A percentile compares a stretch with the other conserved stretches of the same genome.
These are phyloP conservation scores for Infundibulicybe gibba DNA, from an alignment of 768 basidiomycete species.

Conservation along the genomic window DNA sequence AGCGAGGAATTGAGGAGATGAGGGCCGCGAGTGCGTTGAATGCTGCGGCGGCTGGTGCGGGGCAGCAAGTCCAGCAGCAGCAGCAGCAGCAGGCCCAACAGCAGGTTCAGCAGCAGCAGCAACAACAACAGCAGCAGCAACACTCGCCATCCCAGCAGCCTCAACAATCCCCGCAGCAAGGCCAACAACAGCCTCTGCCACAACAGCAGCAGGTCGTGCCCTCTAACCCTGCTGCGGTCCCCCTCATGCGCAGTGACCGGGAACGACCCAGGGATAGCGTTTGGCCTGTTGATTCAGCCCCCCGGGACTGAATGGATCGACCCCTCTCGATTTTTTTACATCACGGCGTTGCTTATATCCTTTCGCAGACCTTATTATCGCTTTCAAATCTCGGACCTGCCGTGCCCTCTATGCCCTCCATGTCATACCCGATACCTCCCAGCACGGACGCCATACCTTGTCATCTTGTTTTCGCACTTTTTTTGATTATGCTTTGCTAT, in stretches of 20 bases:
- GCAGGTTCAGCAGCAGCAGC: constrained; percentile 1
- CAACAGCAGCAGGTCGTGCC: constrained; percentile 7
- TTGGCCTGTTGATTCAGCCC: constrained; percentile 25
- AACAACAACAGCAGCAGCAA: constrained; percentile 1
- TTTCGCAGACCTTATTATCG: too few species aligned
- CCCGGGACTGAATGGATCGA: constrained; percentile 16
- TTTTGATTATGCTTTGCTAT: background rate
- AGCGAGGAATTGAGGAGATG: constrained; percentile 77
- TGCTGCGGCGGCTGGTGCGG: constrained; percentile 1
- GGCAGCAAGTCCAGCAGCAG: constrained; percentile 1
- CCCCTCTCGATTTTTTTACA: background rate
- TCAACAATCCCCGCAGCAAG: constrained; percentile 6
- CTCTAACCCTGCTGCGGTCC: constrained; percentile 8
- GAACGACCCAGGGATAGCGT: constrained; percentile 20
- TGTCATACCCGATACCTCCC: too few species aligned
- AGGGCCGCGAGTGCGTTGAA: constrained; percentile 26
- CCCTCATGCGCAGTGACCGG: constrained; percentile 19
- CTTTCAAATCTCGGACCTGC: too few species aligned
- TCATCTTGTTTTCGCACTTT: background rate
- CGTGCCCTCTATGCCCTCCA: too few species aligned
- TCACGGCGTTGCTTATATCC: background rate
- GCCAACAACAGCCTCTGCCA: background rate
- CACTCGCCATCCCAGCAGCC: constrained; percentile 5
- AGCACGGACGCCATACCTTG: background rate
- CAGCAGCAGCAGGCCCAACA: constrained; percentile 5